These are phyloP conservation scores for Forsythia suspensa DNA, from an alignment of 257 asterid genomes.

Conservation along the genomic window DNA sequence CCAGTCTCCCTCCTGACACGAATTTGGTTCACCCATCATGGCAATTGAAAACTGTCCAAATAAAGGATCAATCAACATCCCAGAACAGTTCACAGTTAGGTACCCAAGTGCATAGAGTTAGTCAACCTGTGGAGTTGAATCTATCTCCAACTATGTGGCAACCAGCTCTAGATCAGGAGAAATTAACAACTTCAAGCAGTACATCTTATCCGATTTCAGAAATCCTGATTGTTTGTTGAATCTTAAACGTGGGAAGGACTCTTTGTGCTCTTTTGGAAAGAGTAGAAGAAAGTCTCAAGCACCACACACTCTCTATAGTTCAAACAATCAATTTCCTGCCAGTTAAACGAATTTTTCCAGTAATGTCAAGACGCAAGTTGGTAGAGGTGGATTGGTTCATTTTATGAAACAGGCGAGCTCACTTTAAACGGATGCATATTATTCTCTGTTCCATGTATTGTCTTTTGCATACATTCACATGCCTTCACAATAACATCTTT, in stretches of 20 bases:
- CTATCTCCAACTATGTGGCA: slow-evolving; percentile 26
- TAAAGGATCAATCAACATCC: slow-evolving; percentile 22
- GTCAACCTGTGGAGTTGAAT: slow-evolving; percentile 28
- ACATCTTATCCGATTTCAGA: slow-evolving; percentile 20
- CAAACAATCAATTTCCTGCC: slow-evolving; percentile 14
- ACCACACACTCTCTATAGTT: slow-evolving; percentile 6
- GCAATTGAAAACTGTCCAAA: slow-evolving; percentile 13
- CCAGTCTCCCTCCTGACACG: slow-evolving; percentile 24
- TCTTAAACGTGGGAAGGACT: slow-evolving; percentile 13
- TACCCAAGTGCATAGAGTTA: slow-evolving; percentile 10
- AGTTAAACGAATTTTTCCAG: background rate
- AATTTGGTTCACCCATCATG: slow-evolving; percentile 26
- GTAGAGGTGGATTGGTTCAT: slow-evolving; percentile 32
- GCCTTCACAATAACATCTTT: slow-evolving; percentile 8
- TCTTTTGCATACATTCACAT: background rate
- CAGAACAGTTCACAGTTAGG: slow-evolving; percentile 20
- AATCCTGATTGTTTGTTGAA: slow-evolving; percentile 17
- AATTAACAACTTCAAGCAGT: slow-evolving; percentile 28
- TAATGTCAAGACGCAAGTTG: background rate
- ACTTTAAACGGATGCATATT: background rate
- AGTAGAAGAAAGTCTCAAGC: slow-evolving; percentile 30
- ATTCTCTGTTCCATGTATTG: background rate
- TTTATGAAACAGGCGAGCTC: slow-evolving; percentile 45
- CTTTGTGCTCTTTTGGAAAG: slow-evolving; percentile 24
- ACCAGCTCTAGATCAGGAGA: slow-evolving; percentile 23